phyloP scores from a whole-genome alignment of 129 eudicot genomes.

The Centella asiatica region DNA sequence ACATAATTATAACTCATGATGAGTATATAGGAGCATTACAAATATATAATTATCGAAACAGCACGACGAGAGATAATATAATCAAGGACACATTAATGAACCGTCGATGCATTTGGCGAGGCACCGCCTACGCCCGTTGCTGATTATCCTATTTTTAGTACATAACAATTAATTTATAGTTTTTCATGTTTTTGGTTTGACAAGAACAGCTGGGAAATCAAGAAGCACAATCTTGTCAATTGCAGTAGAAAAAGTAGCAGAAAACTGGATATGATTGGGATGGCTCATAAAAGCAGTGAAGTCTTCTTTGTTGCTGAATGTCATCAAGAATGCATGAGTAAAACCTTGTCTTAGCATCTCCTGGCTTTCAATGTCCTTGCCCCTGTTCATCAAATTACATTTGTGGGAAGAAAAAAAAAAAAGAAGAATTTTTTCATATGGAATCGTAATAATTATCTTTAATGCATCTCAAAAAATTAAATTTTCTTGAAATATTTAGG shows the following conservation, averaged over 20 bases:
- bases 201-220: slow-evolving; percentile 64
- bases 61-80: no score
- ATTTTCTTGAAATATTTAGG: no score
- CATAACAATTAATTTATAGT: not conserved
- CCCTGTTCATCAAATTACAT: slow-evolving; percentile 33
- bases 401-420: not conserved
- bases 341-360: slow-evolving; percentile 87
- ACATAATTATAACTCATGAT: no score
- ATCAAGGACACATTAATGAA: no score
- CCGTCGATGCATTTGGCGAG: no score
- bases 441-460: not conserved
- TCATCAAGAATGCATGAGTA: slow-evolving; percentile 84
- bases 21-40: no score
- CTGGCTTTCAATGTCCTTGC: slow-evolving; percentile 68
- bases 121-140: no score
- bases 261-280: slow-evolving; percentile 62
- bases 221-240: slow-evolving; percentile 74
- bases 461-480: no score
- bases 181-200: slow-evolving; percentile 34
- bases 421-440: not conserved
- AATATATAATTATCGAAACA: no score
- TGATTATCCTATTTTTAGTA: not conserved
- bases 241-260: slow-evolving; percentile 50
- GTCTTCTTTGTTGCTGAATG: slow-evolving; percentile 74
- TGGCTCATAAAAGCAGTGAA: slow-evolving; percentile 46